Conservation (phyloP, 2,329 filamentous ascomycete genomes). For the Metarhizium album region DNA sequence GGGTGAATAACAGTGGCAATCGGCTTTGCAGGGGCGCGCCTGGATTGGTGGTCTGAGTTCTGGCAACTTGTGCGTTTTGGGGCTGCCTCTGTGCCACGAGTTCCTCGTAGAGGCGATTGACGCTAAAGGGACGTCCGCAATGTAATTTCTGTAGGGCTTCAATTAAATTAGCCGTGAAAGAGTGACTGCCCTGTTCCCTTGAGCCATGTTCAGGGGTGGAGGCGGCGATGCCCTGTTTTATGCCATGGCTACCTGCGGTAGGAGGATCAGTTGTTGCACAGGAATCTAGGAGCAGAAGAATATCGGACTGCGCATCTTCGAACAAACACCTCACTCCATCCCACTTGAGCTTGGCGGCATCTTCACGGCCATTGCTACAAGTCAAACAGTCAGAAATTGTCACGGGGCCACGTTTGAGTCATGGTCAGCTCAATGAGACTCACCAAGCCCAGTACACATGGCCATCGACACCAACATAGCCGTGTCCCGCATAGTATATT, state of each 20-base stretch:
- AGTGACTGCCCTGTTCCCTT: constrained; percentile 34
- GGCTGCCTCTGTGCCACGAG: constrained; percentile 33
- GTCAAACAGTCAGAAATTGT: constrained; percentile 22
- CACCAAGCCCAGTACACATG: constrained; percentile 59
- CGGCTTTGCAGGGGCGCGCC: constrained; percentile 22
- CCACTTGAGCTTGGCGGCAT: constrained; percentile 53
- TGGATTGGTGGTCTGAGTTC: constrained; percentile 35
- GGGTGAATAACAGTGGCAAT: constrained; percentile 42
- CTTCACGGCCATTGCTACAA: constrained; percentile 43
- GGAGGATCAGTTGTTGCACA: constrained; percentile 43
- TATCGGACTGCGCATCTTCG: constrained; percentile 52
- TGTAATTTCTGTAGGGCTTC: constrained; percentile 45
- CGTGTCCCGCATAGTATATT: constrained; percentile 54
- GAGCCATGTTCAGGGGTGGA: constrained; percentile 38
- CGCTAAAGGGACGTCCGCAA: constrained; percentile 42
- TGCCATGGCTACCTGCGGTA: constrained; percentile 39
- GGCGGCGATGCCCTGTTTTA: constrained; percentile 55
- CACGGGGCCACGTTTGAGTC: neutral
- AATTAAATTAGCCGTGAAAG: constrained; percentile 47
- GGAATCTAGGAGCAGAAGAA: constrained; percentile 52
- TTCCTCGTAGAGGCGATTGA: constrained; percentile 47
- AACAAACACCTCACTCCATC: constrained; percentile 50
- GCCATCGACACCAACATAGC: constrained; percentile 46
- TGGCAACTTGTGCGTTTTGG: constrained; percentile 29
- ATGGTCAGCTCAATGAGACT: constrained; percentile 20